A percentile compares a stretch with the other conserved stretches of the same genome.
These are phyloP conservation scores for Fusarium citri DNA, from an alignment of 2,329 filamentous ascomycete genomes.

Conservation along the genomic window DNA sequence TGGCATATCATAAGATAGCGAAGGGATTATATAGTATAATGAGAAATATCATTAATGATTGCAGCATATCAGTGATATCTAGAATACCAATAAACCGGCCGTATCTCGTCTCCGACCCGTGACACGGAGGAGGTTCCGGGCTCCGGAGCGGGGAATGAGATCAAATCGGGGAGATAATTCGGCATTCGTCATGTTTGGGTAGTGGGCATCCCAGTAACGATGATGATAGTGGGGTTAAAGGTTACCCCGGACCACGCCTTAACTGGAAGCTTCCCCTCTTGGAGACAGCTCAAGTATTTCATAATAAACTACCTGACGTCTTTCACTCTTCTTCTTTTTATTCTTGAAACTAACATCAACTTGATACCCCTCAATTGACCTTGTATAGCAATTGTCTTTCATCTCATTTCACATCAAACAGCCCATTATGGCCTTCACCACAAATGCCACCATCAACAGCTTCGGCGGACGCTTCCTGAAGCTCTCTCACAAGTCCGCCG, in stretches of 20 bases:
- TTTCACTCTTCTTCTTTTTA: conserved; percentile 3
- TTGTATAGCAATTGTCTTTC: background rate
- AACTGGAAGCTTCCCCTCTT: conserved; percentile 38
- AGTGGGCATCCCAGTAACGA: conserved; percentile 23
- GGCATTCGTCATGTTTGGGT: conserved; percentile 35
- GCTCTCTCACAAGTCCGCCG: conserved; percentile 83
- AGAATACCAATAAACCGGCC: background rate
- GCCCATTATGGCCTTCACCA: conserved; percentile 82
- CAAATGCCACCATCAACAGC: conserved; percentile 86
- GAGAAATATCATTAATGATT: background rate
- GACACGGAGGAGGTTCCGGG: conserved; percentile 32
- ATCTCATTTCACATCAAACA: background rate
- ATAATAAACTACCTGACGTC: conserved; percentile 21
- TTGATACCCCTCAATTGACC: conserved; percentile 13
- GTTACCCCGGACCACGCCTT: conserved; percentile 26
- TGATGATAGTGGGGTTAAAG: conserved; percentile 36
- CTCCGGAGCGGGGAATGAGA: conserved; percentile 27
- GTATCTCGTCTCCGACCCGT: conserved; percentile 10
- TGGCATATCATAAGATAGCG: background rate
- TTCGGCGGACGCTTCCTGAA: conserved; percentile 97
- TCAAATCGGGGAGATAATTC: conserved; percentile 40
- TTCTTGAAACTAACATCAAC: background rate
- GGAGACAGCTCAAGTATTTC: conserved; percentile 21
- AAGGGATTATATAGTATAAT: background rate
- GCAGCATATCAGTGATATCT: background rate